phyloP scores from a whole-genome alignment of 192 early-diverging fungal species.

The Backusella parvicylindrica region DNA sequence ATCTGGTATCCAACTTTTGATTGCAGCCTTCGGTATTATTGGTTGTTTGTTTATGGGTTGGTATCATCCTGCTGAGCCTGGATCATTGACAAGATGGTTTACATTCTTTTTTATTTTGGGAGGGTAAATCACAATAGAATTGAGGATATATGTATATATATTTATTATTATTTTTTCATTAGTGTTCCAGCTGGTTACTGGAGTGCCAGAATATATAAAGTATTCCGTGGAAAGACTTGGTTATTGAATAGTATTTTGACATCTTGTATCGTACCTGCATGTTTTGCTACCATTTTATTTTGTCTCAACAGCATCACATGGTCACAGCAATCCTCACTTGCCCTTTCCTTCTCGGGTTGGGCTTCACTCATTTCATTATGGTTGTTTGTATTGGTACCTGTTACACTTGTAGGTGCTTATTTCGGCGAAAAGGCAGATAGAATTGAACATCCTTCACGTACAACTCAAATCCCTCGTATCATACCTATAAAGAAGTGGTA shows the following conservation, averaged over 20 bases:
- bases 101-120: conserved; percentile 49
- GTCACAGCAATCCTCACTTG: conserved; percentile 81
- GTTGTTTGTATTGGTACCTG: conserved; percentile 75
- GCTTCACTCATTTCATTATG: conserved; percentile 76
- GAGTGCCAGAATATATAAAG: conserved; percentile 66
- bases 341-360: conserved; percentile 88
- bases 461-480: conserved; percentile 89
- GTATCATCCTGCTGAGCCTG: conserved; percentile 27
- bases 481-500: conserved; percentile 82
- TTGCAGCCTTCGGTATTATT: conserved; percentile 46
- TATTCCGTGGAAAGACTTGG: conserved; percentile 68
- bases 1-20: conserved; percentile 66
- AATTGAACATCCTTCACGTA: conserved; percentile 81
- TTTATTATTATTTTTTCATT: background rate
- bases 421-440: conserved; percentile 50
- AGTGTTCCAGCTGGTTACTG: conserved; percentile 60
- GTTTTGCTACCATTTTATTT: conserved; percentile 61
- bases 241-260: conserved; percentile 65
- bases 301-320: conserved; percentile 86
- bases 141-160: background rate
- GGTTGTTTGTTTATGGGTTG: conserved; percentile 4
- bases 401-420: conserved; percentile 83
- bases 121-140: conserved; percentile 18
- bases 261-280: conserved; percentile 52
- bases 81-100: conserved; percentile 1